Base-by-base conservation (phyloP, 208 protist genomes). In the Trypanosoma lewisi region DNA sequence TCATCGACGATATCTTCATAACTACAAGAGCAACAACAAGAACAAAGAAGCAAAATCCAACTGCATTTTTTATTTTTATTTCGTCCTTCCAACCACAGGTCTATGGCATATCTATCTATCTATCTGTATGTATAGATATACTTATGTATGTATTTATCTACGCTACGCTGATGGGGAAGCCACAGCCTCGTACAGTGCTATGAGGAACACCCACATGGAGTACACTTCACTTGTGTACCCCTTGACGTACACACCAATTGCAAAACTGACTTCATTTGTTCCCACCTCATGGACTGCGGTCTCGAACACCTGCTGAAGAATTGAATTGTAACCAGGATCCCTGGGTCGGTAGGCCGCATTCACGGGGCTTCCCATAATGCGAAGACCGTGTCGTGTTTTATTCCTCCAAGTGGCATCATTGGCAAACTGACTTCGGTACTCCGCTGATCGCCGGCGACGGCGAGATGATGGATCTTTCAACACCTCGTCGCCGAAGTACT, bases 121-220 rank as follows among this genome's bases (percentile, higher is more conserved):
- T 41, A 0, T n/a, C n/a, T n/a, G n/a, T n/a, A n/a, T 12, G 9
- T 52, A 25, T 28, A 31, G 1, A 28, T 41, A 41, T 52, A 8
- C 2, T 1, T 28, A 28, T 47, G 33, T 47, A 45, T 44, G n/a
- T 48, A 48, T 21, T 25, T 5, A 48, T 5, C 9, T 16, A 21
- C 23, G 0, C 11, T 52, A 31, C 2, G 4, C 0, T 31, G 9
- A 42, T 27, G 27, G 14, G 23, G 44, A 51, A 2, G 23, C 41
- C n/a, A 19, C 54, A 39, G 47, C 63, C 36, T 67, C 65, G 55
- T 75, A 93, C 16, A 93, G 68, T 51, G 84, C 87, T 5, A 84
- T 75, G 7, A 94, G 63, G 49, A 91, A 89, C 25, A 85, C 76
- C 80, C 82, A 94, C 78, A 91, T 87, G 25, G 84, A 81, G 54